phyloP scores from a whole-genome alignment of 2,329 filamentous ascomycete genomes.

The Paraphaeosphaeria minitans region DNA sequence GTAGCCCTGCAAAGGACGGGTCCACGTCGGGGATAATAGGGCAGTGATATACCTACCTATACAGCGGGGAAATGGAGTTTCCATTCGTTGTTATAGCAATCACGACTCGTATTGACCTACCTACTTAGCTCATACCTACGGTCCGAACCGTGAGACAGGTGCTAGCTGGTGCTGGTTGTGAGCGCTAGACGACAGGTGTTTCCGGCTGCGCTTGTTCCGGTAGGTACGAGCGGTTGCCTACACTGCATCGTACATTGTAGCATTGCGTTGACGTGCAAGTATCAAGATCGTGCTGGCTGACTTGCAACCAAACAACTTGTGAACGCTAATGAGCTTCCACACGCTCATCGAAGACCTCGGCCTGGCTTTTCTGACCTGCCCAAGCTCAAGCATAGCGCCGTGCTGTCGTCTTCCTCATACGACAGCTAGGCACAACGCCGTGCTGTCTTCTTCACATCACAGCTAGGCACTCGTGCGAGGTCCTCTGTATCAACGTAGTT shows the following conservation, averaged over 20 bases:
- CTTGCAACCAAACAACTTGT: too few species aligned
- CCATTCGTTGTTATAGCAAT: not conserved
- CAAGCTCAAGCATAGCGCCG: not conserved
- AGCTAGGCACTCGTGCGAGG: not conserved
- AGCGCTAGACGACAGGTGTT: not conserved
- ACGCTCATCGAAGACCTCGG: not conserved
- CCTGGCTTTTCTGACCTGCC: not conserved
- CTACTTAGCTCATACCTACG: too few species aligned
- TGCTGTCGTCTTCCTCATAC: not conserved
- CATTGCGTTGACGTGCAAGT: too few species aligned
- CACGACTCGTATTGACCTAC: not conserved
- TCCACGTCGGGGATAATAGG: not conserved
- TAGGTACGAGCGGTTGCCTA: not conserved
- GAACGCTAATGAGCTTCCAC: too few species aligned
- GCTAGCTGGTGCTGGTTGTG: not conserved
- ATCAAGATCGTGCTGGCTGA: too few species aligned
- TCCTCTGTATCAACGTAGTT: not conserved
- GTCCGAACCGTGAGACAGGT: conserved; percentile 6
- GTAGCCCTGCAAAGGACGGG: not conserved
- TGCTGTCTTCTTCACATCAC: not conserved
- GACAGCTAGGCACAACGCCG: not conserved
- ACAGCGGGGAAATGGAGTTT: too few species aligned
- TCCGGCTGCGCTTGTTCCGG: not conserved
- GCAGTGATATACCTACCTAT: too few species aligned
- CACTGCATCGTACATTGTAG: too few species aligned